These are phyloP conservation scores for Naganishia friedmannii DNA, from an alignment of 768 basidiomycete genomes.

Conservation along the genomic window DNA sequence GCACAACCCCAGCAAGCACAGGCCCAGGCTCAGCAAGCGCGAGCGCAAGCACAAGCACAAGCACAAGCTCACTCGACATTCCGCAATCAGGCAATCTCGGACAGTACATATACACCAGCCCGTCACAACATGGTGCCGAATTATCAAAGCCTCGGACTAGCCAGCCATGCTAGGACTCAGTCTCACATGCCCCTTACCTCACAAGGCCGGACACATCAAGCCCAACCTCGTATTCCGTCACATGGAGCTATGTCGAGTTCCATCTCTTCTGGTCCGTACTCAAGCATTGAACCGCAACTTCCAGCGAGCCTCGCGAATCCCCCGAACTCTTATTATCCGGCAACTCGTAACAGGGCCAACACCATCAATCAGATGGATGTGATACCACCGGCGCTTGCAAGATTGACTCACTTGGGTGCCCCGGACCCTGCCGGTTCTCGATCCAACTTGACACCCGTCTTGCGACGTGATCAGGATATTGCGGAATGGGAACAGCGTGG, in stretches of 20 bases:
- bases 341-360: constrained; percentile 70
- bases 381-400: constrained; percentile 89
- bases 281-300: constrained; percentile 5
- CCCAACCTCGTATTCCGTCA: constrained; percentile 47
- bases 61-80: constrained; percentile 34
- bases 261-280: constrained; percentile 26
- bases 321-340: constrained; percentile 62
- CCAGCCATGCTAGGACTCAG: constrained; percentile 15
- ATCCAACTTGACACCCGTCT: constrained; percentile 76
- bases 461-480: constrained; percentile 91
- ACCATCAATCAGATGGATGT: constrained; percentile 88
- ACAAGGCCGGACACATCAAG: constrained; percentile 32
- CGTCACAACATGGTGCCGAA: constrained; percentile 13
- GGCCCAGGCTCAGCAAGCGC: constrained; percentile 30
- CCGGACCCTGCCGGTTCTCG: constrained; percentile 51
- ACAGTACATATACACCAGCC: constrained; percentile 3
- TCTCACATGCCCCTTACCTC: constrained; percentile 28
- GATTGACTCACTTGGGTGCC: constrained; percentile 80
- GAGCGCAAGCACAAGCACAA: constrained; percentile 30
- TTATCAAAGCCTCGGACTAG: constrained; percentile 14
- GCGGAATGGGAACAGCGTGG: constrained; percentile 90
- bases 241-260: constrained; percentile 27
- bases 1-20: constrained; percentile 29
- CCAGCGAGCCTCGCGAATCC: constrained; percentile 55
- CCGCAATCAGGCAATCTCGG: constrained; percentile 12